Evolutionary conservation across 495 filamentous ascomycete species (phyloP), one percentile per base, ranked within the genome.

Genomic region (Immersiella caudata): DNA sequence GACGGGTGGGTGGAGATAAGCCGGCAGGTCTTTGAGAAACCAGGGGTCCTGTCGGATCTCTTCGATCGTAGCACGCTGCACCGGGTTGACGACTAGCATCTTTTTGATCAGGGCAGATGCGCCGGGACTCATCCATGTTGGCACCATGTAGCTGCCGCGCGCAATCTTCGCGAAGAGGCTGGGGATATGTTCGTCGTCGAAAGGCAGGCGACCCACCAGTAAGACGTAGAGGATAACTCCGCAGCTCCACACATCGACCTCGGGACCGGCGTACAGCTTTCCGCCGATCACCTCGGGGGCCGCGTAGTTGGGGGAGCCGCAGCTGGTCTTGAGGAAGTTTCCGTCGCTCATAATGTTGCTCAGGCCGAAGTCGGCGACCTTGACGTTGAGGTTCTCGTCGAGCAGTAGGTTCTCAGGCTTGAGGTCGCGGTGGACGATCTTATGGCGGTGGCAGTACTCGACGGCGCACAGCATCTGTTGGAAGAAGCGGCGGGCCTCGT

Each of bases 301-400:
- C 21, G 95, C 95, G 77, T 99, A 99, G 77, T 99, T 99, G 20
- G 95, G 95, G 71, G 93, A 97, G 62, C 95, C 95, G 76, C 95
- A 99, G 79, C 93, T 97, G 0, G 95, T 99, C 80, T 97, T 97
- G 71, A 99, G 86, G 78, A 99, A 99, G 74, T 98, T 99, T 9
- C 95, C 95, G 73, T 99, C 95, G 9, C 95, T 97, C 94, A 99
- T 98, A 78, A 99, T 98, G 74, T 99, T 99, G 81, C 94, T 97
- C 61, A 99, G 81, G 62, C 95, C 95, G 71, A 99, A 99, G 81
- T 99, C 95, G 61, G 95, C 95, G 78, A 99, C 98, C 82, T 99
- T 99, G 72, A 99, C 95, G 74, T 97, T 97, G 73, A 97, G 89
- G 58, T 93, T 85, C 67, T 93, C 89, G 79, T 99, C 95, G 68